Conservation (phyloP, 176 grass and related monocot species). For the Themeda triandra region DNA sequence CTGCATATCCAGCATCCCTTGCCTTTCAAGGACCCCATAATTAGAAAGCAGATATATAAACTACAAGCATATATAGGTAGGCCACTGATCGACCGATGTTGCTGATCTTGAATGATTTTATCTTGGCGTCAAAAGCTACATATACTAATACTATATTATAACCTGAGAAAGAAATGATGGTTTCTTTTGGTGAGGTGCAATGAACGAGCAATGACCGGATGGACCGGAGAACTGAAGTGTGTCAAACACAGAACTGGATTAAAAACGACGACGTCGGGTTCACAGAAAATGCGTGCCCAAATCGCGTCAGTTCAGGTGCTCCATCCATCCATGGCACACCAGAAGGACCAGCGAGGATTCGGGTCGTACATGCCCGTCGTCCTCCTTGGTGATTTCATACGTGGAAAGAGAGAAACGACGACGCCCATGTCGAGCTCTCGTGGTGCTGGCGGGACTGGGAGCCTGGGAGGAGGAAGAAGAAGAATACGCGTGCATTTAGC, state of each 20-base stretch:
- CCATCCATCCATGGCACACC: constrained; percentile 2
- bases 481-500: background rate
- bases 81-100: background rate
- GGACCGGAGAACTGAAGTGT: constrained; percentile 25
- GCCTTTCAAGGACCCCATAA: background rate
- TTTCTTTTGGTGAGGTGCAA: constrained; percentile 8
- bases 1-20: constrained; percentile 14
- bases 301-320: constrained; percentile 26
- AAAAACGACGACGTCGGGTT: background rate
- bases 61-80: constrained; percentile 13
- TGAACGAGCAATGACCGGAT: background rate
- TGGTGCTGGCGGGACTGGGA: too few relatives aligned
- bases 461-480: too few relatives aligned
- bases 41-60: background rate
- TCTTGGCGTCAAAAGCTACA: too few relatives aligned
- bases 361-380: constrained; percentile 23
- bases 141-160: background rate
- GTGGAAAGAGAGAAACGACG: constrained; percentile 30
- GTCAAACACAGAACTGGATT: constrained; percentile 16
- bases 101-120: background rate
- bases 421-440: too few relatives aligned
- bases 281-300: constrained; percentile 4
- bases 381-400: constrained; percentile 23
- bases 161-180: background rate
- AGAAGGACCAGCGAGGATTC: background rate